phyloP scores from a whole-genome alignment of 306 rosid genomes.

The Sicyos baderoa region DNA sequence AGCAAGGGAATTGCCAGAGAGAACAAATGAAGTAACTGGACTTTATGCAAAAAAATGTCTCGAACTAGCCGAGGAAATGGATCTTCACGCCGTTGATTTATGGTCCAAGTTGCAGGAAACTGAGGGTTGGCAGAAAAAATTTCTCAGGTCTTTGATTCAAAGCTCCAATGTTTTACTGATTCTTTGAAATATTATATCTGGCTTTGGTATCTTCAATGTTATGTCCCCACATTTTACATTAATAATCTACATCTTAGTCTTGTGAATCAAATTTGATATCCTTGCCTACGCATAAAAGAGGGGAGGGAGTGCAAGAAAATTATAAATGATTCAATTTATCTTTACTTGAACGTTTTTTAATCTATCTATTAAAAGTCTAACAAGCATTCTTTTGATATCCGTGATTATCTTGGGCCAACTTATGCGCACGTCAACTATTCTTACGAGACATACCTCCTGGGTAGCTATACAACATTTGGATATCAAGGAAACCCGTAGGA shows the following conservation, averaged over 20 bases:
- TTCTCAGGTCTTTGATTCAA: constrained; percentile 50
- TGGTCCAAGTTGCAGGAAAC: constrained; percentile 93
- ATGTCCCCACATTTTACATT: not conserved
- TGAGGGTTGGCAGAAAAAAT: constrained; percentile 78
- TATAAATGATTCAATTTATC: not conserved
- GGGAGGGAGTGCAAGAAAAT: not conserved
- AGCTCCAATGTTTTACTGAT: not conserved
- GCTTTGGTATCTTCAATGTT: not conserved
- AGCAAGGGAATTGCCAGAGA: constrained; percentile 53
- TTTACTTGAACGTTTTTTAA: not conserved
- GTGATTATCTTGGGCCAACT: too few relatives aligned
- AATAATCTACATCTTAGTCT: not conserved
- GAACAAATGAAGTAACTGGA: constrained; percentile 74
- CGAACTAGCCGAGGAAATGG: constrained; percentile 63
- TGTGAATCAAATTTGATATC: not conserved
- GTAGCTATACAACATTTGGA: too few relatives aligned
- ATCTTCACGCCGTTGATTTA: constrained; percentile 41
- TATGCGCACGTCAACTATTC: too few relatives aligned
- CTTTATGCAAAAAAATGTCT: constrained; percentile 64
- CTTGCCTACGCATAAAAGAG: not conserved
- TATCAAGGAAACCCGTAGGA: too few relatives aligned
- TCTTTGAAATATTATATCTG: not conserved
- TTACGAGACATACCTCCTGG: too few relatives aligned
- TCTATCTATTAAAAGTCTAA: not conserved
- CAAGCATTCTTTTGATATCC: not conserved